Percentiles rank a stretch among this genome's conserved stretches.
Evolutionary conservation across 2,329 filamentous ascomycete species (phyloP).

Genomic region (Xylariaceae sp.): DNA sequence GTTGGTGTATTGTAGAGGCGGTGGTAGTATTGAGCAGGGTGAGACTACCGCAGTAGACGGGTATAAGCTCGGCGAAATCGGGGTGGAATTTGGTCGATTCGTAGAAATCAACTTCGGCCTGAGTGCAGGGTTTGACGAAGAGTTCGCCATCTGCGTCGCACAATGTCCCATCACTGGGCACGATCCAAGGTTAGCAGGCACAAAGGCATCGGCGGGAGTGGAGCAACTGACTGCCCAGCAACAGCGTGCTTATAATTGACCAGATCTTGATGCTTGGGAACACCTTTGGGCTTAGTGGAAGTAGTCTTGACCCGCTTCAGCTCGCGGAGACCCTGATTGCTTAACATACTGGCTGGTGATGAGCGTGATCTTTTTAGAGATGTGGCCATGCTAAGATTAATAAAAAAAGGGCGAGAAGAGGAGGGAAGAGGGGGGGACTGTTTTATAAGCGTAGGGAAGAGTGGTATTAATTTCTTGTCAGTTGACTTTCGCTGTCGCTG

Average conservation of each 20-base stretch:
- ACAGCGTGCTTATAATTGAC: constrained; percentile 71
- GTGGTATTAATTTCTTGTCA: background rate
- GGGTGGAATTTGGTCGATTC: constrained; percentile 65
- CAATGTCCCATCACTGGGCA: constrained; percentile 76
- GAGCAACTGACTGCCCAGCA: constrained; percentile 70
- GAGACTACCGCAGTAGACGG: constrained; percentile 77
- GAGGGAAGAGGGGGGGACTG: background rate
- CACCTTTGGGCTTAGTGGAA: constrained; percentile 29
- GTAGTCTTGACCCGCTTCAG: constrained; percentile 25
- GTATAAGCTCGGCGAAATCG: constrained; percentile 76
- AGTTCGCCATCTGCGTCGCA: constrained; percentile 78
- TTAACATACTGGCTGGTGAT: constrained; percentile 21
- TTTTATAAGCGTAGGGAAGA: background rate
- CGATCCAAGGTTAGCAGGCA: constrained; percentile 20
- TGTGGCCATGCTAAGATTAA: constrained; percentile 11
- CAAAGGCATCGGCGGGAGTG: constrained; percentile 1
- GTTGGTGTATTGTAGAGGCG: constrained; percentile 46
- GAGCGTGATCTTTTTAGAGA: constrained; percentile 14
- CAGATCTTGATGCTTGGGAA: constrained; percentile 58
- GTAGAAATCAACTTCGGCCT: constrained; percentile 85
- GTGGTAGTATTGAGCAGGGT: constrained; percentile 56
- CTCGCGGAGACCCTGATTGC: constrained; percentile 19
- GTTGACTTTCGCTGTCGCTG: background rate
- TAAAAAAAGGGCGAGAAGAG: background rate
- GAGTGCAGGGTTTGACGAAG: constrained; percentile 91